These are phyloP conservation scores for Pigoraptor vietnamica DNA, from an alignment of 78 protist genomes.

Conservation along the genomic window DNA sequence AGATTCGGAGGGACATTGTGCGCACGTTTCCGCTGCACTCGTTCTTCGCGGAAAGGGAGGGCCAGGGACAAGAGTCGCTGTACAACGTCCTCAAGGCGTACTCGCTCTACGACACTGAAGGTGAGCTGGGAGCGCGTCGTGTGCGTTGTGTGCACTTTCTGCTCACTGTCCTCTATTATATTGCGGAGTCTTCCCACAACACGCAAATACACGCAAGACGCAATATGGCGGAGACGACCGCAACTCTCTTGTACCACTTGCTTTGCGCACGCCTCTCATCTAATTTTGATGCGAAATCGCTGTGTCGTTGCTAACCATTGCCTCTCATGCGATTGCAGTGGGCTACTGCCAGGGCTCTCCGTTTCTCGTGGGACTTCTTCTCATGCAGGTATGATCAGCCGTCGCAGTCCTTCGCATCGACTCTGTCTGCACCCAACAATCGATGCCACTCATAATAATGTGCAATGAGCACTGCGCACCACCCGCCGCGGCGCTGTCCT, in stretches of 20 bases:
- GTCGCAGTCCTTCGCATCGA: no score
- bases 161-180: no score
- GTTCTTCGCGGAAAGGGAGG: not conserved
- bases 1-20: not conserved
- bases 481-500: no score
- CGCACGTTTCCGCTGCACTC: slow-evolving; percentile 1
- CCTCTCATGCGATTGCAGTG: not conserved
- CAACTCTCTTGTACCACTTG: no score
- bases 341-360: not conserved
- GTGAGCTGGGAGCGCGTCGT: not conserved
- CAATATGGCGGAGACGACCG: no score
- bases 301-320: no score
- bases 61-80: not conserved
- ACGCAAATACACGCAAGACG: no score
- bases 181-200: no score
- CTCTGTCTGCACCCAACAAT: no score
- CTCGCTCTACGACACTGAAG: not conserved
- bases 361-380: not conserved
- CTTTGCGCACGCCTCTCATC: no score
- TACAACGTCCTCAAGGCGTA: not conserved
- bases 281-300: no score
- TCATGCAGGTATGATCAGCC: slow-evolving; percentile 5
- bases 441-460: not conserved
- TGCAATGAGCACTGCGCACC: not conserved
- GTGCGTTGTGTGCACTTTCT: not conserved